phyloP scores from a whole-genome alignment of 768 basidiomycete species.

The Pleurotus citrinopileatus region DNA sequence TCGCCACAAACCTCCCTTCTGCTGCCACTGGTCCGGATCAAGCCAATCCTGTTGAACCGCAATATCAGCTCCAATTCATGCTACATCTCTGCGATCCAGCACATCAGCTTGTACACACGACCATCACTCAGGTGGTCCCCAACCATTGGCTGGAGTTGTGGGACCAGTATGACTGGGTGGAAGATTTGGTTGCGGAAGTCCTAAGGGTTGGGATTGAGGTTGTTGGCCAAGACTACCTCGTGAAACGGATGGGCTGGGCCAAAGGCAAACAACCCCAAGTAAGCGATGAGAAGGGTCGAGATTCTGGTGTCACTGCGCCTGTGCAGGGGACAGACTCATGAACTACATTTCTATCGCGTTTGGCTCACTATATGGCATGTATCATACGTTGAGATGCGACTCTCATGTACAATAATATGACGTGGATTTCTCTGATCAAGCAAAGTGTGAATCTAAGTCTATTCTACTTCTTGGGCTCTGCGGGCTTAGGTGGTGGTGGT shows the following conservation, averaged over 20 bases:
- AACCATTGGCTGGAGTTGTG: constrained; percentile 85
- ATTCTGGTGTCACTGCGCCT: background rate
- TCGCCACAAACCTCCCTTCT: constrained; percentile 34
- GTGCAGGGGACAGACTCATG: background rate
- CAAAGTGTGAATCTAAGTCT: constrained; percentile 2
- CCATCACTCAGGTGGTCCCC: constrained; percentile 82
- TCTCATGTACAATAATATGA: background rate
- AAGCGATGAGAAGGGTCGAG: constrained; percentile 21
- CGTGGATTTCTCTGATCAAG: background rate
- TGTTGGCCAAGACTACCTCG: constrained; percentile 89
- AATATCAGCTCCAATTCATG: constrained; percentile 65
- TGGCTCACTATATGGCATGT: background rate
- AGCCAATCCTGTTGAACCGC: constrained; percentile 30
- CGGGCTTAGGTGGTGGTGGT: constrained; percentile 72
- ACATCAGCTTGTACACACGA: constrained; percentile 74
- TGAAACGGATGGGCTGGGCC: constrained; percentile 82
- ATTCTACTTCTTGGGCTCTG: constrained; percentile 77
- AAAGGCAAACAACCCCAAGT: constrained; percentile 27
- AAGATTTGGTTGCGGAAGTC: constrained; percentile 88
- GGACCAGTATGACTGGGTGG: constrained; percentile 95
- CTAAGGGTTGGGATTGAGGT: constrained; percentile 85
- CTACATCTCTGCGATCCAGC: constrained; percentile 73
- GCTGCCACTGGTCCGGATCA: constrained; percentile 23
- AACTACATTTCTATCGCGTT: background rate
- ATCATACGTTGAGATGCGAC: background rate